Evolutionary conservation across 306 rosid species (phyloP), one percentile per base, ranked within the genome.

Genomic region (Prunus mongolica): DNA sequence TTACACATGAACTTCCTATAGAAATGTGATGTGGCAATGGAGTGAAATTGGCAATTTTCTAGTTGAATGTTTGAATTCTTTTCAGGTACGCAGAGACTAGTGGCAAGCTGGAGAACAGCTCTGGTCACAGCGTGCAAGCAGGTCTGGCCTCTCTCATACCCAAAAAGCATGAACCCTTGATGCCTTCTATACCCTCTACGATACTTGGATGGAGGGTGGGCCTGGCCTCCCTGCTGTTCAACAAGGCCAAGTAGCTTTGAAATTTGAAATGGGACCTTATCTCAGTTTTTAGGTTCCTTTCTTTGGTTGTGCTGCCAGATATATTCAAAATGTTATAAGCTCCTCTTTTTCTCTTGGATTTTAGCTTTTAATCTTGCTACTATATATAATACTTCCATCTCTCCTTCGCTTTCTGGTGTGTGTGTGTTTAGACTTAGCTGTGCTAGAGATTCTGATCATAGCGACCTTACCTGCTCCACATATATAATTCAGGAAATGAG

Each of bases 191-290:
- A 80, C 78, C 86, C 88, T 86, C 78, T 13, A 32, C 78, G 16
- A 47, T 32, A n/a, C 78, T 80, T 20, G 98, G 99, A 79, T 96
- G 98, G 99, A 89, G 99, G 71, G 85, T 83, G 72, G 90, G 93
- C 67, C 84, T 92, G 74, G 87, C 97, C 46, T 90, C 93, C 49
- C 79, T 90, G 70, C 72, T 96, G 64, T 84, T 85, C 77, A 91
- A 62, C 71, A 91, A 87, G 67, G 58, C 73, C 76, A 83, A 76
- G 76, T 80, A 87, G 82, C 78, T 34, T 54, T 28, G 3, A 18
- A 76, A 60, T 50, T 25, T 78, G 49, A 81, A 63, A 75, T 72
- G 68, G 69, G 51, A 69, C 80, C 61, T 60, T 3, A 28, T 27
- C n/a, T 41, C 54, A 45, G 65, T 72, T 45, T 28, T 30, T 74